phyloP scores from a whole-genome alignment of 768 basidiomycete species.

The Pulveroboletus sp. region DNA sequence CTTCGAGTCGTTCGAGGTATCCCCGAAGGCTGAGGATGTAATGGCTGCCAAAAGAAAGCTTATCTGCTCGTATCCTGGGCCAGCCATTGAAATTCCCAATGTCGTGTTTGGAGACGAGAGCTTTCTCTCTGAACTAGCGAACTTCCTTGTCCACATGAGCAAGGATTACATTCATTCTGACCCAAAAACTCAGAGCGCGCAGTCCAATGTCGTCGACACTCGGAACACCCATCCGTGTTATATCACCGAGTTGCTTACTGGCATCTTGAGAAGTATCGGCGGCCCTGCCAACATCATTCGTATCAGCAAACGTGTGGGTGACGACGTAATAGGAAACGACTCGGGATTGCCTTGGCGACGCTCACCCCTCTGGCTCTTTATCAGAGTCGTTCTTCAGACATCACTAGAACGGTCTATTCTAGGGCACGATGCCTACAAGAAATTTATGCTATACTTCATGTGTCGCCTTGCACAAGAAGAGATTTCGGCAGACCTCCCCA shows the following conservation, averaged over 20 bases:
- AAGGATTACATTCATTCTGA: background rate
- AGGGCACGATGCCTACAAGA: slow-evolving; percentile 36
- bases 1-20: slow-evolving; percentile 46
- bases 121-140: slow-evolving; percentile 34
- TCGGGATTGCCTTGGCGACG: slow-evolving; percentile 31
- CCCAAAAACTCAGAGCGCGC: slow-evolving; percentile 36
- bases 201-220: slow-evolving; percentile 31
- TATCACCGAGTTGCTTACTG: slow-evolving; percentile 45
- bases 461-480: background rate
- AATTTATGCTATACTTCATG: slow-evolving; percentile 43
- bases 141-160: slow-evolving; percentile 29
- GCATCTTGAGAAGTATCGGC: slow-evolving; percentile 39
- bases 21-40: slow-evolving; percentile 32
- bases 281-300: slow-evolving; percentile 17
- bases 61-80: slow-evolving; percentile 42
- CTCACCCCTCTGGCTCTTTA: slow-evolving; percentile 34
- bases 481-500: slow-evolving; percentile 8
- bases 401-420: slow-evolving; percentile 12
- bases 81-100: slow-evolving; percentile 36
- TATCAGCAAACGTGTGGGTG: slow-evolving; percentile 23
- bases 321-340: slow-evolving; percentile 26
- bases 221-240: slow-evolving; percentile 44
- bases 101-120: slow-evolving; percentile 21
- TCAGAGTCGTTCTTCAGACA: slow-evolving; percentile 33
- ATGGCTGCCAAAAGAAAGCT: slow-evolving; percentile 41